Conservation (phyloP, 1,139 yeast genomes). For the Waltiozyma sp. region DNA sequence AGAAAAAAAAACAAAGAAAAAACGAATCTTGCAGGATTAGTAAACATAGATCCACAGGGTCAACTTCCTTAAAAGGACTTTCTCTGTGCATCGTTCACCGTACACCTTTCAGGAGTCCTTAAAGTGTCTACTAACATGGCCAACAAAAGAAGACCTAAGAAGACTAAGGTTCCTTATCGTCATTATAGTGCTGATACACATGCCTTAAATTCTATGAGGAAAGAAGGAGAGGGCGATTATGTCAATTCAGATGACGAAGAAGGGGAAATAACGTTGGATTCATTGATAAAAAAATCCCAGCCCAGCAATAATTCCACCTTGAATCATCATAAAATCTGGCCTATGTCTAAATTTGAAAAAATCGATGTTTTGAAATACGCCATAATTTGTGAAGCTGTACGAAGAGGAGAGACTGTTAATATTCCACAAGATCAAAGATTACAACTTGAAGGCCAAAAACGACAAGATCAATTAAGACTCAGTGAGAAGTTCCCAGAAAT, state of each 20-base stretch:
- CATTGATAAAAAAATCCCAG: conserved; percentile 6
- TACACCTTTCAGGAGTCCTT: too few relatives aligned
- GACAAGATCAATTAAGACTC: conserved; percentile 3
- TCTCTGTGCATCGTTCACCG: too few relatives aligned
- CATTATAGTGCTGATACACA: conserved; percentile 57
- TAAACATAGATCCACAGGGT: too few relatives aligned
- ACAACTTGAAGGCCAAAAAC: not conserved
- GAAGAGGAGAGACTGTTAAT: conserved; percentile 7
- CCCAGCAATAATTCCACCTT: not conserved
- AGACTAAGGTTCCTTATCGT: conserved; percentile 65
- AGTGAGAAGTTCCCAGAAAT: conserved; percentile 1
- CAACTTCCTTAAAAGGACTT: too few relatives aligned
- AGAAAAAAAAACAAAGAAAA: too few relatives aligned
- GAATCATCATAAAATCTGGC: conserved; percentile 4
- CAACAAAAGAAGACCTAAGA: conserved; percentile 77
- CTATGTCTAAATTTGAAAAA: conserved; percentile 6
- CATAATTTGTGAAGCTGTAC: conserved; percentile 4
- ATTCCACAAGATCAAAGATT: conserved; percentile 4
- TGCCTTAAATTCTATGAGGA: conserved; percentile 22
- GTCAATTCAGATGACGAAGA: conserved; percentile 28
- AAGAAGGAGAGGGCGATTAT: conserved; percentile 3
- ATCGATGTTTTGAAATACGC: conserved; percentile 9
- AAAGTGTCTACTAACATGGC: conserved; percentile 36
- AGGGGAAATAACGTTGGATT: conserved; percentile 12
- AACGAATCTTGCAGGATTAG: too few relatives aligned